Percentiles rank a stretch among this genome's conserved stretches.
Conservation (phyloP, 2,329 filamentous ascomycete genomes). For the Ophiocordyceps camponoti-saundersi region DNA sequence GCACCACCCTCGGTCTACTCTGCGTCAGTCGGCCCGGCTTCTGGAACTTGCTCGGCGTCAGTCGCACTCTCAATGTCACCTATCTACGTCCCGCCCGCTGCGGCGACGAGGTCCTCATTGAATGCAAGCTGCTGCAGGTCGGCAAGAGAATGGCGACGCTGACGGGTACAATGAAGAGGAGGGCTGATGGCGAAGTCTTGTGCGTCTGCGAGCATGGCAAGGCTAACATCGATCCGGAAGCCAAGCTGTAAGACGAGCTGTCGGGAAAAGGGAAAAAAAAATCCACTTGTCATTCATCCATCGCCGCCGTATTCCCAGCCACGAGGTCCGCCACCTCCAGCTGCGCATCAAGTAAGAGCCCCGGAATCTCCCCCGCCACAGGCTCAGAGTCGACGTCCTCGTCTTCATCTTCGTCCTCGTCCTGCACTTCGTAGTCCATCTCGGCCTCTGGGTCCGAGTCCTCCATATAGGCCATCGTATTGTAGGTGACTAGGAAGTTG, state of each 20-base stretch:
- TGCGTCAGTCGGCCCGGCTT: constrained; percentile 40
- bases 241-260: constrained; percentile 10
- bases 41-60: constrained; percentile 47
- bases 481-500: constrained; percentile 14
- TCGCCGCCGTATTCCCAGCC: not conserved
- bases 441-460: constrained; percentile 10
- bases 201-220: constrained; percentile 48
- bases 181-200: constrained; percentile 33
- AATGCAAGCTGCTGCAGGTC: constrained; percentile 39
- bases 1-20: constrained; percentile 41
- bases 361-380: constrained; percentile 8
- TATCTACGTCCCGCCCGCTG: constrained; percentile 45
- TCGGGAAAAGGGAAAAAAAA: not conserved
- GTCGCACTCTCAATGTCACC: constrained; percentile 46
- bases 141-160: constrained; percentile 37
- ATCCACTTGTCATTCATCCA: not conserved
- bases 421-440: constrained; percentile 10
- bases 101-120: constrained; percentile 32
- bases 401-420: constrained; percentile 13
- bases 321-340: constrained; percentile 6
- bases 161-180: constrained; percentile 35
- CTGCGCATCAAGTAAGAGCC: constrained; percentile 9
- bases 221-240: constrained; percentile 35
- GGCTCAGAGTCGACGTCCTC: constrained; percentile 11
- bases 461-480: constrained; percentile 6